Conservation (phyloP, 2,329 filamentous ascomycete species). For the Capronia americana region DNA sequence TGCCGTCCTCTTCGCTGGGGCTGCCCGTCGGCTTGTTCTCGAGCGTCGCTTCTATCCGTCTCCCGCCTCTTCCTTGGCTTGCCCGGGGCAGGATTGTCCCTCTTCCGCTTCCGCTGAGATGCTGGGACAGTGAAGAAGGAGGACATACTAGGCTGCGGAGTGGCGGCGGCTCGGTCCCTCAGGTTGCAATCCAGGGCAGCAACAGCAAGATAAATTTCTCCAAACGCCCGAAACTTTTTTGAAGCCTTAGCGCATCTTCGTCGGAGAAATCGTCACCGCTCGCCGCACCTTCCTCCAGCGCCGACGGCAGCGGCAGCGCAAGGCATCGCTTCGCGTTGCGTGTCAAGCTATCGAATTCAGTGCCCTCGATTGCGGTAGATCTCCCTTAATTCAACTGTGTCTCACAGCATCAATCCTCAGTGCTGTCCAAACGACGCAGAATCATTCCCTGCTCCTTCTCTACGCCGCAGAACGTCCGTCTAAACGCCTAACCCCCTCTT, state of each 20-base stretch:
- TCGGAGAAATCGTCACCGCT: constrained; percentile 29
- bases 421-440: background rate
- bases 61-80: constrained; percentile 55
- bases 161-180: background rate
- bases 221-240: constrained; percentile 27
- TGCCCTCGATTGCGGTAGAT: constrained; percentile 1
- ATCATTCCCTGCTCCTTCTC: background rate
- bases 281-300: constrained; percentile 32
- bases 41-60: constrained; percentile 50
- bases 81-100: constrained; percentile 57
- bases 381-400: background rate
- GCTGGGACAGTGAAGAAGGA: constrained; percentile 94
- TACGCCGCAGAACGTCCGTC: background rate
- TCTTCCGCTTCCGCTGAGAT: constrained; percentile 89
- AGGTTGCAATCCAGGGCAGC: background rate
- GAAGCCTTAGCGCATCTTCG: constrained; percentile 15
- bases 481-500: background rate
- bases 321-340: constrained; percentile 29
- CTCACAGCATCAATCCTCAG: background rate
- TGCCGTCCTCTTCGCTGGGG: constrained; percentile 47
- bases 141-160: constrained; percentile 66
- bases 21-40: constrained; percentile 48
- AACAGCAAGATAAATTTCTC: constrained; percentile 12
- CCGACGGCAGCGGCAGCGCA: constrained; percentile 5
- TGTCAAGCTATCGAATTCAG: constrained; percentile 21